Base-by-base conservation (phyloP, 495 filamentous ascomycete genomes). In the Neurospora hispaniola region DNA sequence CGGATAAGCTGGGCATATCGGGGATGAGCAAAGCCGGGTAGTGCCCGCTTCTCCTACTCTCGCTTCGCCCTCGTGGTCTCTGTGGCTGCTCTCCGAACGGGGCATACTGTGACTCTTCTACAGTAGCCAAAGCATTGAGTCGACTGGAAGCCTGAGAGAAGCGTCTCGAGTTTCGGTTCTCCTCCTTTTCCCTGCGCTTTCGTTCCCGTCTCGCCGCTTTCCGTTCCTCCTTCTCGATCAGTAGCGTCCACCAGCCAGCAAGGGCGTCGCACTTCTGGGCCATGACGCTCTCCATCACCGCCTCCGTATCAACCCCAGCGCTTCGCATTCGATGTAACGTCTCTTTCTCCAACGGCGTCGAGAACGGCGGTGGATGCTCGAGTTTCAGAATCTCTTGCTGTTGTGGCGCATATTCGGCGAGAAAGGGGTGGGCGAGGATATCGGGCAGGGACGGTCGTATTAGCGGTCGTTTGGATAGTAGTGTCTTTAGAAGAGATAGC, bases 151-250 rank as follows among this genome's bases (percentile, higher is more conserved):
- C 92, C 73, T 91, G 92, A 74, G 94, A 97, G 42, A 97, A 85
- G 41, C 96, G 90, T 72, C 93, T 88, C 14, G 94, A 85, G 75
- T 87, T 92, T 80, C 94, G 91, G 59, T 90, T 90, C 77, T 97
- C 95, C 74, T 97, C 94, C 71, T 88, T 88, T 79, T 98, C 94
- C 77, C 87, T 93, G 42, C 96, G 89, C 78, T 93, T 97, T 66
- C 90, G 88, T 75, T 98, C 94, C 75, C 92, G 86, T 73, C 94
- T 89, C 72, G 84, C 86, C 73, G 94, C 91, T 80, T 98, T 99
- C 4, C 94, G 88, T 80, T 96, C 92, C 78, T 99, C 96, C 80
- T 98, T 98, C 78, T 98, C 96, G 70, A 98, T 91, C 72, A 98
- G 81, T 35, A 99, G 82, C 20, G 93, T 92, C 96, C 96, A 99